Percentiles rank a stretch among this genome's conserved stretches.
phyloP scores from a whole-genome alignment of 164 flowering plant genomes.

The Platanus orientalis region DNA sequence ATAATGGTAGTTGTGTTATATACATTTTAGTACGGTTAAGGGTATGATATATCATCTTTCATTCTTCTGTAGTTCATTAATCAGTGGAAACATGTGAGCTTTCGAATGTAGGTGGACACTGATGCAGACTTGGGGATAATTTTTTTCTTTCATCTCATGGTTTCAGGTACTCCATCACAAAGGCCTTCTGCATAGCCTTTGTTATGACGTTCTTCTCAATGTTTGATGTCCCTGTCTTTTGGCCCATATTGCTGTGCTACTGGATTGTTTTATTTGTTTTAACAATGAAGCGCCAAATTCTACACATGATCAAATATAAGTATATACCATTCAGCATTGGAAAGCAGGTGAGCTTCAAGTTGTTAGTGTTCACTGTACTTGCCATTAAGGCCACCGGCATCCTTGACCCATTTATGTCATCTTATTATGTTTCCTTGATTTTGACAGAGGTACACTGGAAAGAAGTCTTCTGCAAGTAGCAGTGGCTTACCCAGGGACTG shows the following conservation, averaged over 20 bases:
- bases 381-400: neutral
- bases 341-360: conserved; percentile 49
- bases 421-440: neutral
- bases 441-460: conserved; percentile 49
- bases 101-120: neutral
- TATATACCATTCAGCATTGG: conserved; percentile 68
- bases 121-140: neutral
- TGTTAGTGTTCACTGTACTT: neutral
- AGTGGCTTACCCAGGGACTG: conserved; percentile 36
- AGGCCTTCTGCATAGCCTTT: conserved; percentile 69
- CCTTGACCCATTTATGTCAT: neutral
- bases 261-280: conserved; percentile 72
- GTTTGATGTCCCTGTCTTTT: conserved; percentile 77
- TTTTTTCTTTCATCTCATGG: neutral
- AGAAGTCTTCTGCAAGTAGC: conserved; percentile 32
- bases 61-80: too few species aligned
- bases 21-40: too few species aligned
- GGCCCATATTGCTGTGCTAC: conserved; percentile 72
- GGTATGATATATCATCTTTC: neutral
- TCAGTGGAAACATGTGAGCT: neutral
- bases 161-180: conserved; percentile 68
- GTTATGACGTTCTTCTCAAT: conserved; percentile 70
- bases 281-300: conserved; percentile 78
- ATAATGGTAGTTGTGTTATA: too few species aligned
- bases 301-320: conserved; percentile 74